Evolutionary conservation across 805 yeast genomes (phyloP), one percentile per base, ranked within the genome.

Genomic region (Lachancea fermentati): DNA sequence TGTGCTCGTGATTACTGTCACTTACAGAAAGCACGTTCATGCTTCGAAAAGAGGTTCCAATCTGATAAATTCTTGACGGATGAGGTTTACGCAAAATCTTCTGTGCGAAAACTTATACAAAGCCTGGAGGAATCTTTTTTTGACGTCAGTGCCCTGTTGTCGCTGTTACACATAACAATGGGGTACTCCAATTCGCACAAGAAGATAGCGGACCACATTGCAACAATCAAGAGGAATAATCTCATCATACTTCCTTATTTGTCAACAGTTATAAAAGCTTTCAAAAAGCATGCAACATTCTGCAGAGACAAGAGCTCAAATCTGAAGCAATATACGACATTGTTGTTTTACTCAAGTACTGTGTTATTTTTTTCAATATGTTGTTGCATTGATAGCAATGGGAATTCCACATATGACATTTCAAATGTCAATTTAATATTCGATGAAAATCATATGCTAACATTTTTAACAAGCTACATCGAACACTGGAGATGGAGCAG

Each of bases 401-500:
- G 42, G 40, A 48, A 9, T 25, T 19, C 22, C 14, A 37, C 32
- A 2, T 22, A 28, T 8, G 14, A 29, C 7, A 48, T 47, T 5
- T 16, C 30, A 4, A 19, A 43, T 1, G 33, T 43, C 4, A 50
- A 55, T 1, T 14, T 31, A 3, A 31, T 30, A 2, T 44, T 61
- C 25, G 44, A 52, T n/a, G 46, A 47, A 14, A 17, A 43, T 3
- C 36, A 72, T 19, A 13, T 85, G 7, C 11, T 22, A 11, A 22
- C 7, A 22, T 22, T 22, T 22, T 22, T 85, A 5, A 61, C 77
- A 1, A 58, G 64, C 30, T 69, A 73, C 36, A 68, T 84, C 6
- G 89, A 81, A 46, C 64, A 71, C 32, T 81, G 91, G 85, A 72
- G 85, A 48, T 78, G 85, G 81, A 58, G 57, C 32, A 63, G 70